Evolutionary conservation across 2,329 filamentous ascomycete species (phyloP), one percentile per base, ranked within the genome.

Genomic region (Penicillium oxalicum): DNA sequence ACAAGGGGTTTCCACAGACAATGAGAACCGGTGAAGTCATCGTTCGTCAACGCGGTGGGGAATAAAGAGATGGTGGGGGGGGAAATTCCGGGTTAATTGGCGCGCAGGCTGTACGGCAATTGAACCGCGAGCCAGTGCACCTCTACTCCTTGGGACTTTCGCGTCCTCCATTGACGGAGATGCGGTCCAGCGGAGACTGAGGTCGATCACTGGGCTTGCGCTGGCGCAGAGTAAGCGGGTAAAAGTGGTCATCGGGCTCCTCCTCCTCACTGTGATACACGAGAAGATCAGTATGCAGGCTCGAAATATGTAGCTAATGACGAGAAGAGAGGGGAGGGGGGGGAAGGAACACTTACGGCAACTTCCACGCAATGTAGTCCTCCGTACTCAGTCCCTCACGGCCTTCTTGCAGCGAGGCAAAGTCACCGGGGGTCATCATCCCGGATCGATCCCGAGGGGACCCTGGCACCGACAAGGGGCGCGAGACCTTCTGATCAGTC

Each of bases 401-500:
- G 39, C 90, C 89, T 71, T 98, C 93, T 71, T 97, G 93, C 48
- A 98, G 76, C 59, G 89, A 95, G 27, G 90, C 93, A 77, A 97
- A 97, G 70, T 98, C 93, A 40, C 93, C 93, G 6, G 93, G 93
- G 0, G 93, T 98, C 93, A 98, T 97, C 90, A 96, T 95, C 46
- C 93, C 93, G 38, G 86, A 86, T 32, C 90, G 82, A 66, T 95
- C 91, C 53, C 91, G 81, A 8, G 93, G 93, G 13, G 90, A 95
- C 7, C 93, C 93, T 2, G 93, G 93, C 44, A 95, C 90, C 2
- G 90, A 96, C 71, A 97, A 84, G 6, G 93, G 93, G 42, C 93
- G 81, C 9, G 90, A 91, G 64, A 98, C 91, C 83, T 97, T 98
- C 66, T 91, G 86, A 61, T 96, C 91, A 4, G 89, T 88, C 33